Percentiles rank a stretch among this genome's conserved stretches.
Conservation (phyloP, 1,284 basidiomycete genomes). For the Leccinum huronense region DNA sequence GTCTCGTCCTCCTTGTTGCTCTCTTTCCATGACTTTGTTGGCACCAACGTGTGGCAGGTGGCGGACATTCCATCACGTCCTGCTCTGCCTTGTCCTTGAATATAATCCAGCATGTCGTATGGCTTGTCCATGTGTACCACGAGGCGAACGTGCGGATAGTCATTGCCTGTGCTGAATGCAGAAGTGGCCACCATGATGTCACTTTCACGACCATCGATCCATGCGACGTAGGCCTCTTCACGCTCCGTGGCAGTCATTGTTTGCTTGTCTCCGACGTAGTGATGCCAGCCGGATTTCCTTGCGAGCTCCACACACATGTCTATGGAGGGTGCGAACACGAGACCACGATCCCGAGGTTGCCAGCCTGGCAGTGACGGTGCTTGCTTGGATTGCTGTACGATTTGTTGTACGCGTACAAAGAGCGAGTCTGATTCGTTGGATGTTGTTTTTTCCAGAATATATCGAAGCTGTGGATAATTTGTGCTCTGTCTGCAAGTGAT, state of each 20-base stretch:
- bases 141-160: background rate
- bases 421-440: too few relatives aligned
- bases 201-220: background rate
- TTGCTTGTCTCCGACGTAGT: background rate
- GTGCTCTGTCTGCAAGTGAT: too few relatives aligned
- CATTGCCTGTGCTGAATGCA: constrained; percentile 13
- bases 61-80: background rate
- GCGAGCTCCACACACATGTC: background rate
- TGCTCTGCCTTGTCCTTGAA: constrained; percentile 14
- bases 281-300: background rate
- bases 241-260: background rate
- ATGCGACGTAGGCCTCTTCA: background rate
- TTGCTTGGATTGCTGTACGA: too few relatives aligned
- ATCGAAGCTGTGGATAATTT: background rate
- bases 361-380: background rate
- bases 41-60: background rate
- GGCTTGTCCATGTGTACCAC: constrained; percentile 10
- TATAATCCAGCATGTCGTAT: constrained; percentile 8
- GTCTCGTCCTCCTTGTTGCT: background rate
- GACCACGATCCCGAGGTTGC: background rate
- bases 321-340: background rate
- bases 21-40: background rate
- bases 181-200: constrained; percentile 3
- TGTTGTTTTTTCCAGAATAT: too few relatives aligned
- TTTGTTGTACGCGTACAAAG: too few relatives aligned